Evolutionary conservation across 108 stramenopile species (phyloP), one percentile per base, ranked within the genome.

Genomic region (Cylindrotheca closterium): DNA sequence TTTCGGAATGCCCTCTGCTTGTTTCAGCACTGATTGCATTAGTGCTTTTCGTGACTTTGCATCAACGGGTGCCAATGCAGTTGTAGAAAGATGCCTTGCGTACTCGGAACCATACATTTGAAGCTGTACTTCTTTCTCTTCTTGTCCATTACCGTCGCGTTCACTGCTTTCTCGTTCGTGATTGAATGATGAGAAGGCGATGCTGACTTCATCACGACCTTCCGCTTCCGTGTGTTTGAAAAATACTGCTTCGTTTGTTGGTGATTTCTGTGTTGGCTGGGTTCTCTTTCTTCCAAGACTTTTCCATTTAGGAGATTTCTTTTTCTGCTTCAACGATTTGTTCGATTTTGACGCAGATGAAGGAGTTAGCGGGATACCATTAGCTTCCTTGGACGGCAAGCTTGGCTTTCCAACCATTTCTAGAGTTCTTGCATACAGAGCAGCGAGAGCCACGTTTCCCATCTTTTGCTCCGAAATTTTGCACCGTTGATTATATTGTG

Each of bases 81-180:
- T 82, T 10, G 74, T 65, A 10, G 88, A 88, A 24, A 94, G 55
- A 45, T 83, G 74, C 0, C 89, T 79, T 19, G 93, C 93, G 75
- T 94, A 94, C 60, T 94, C 93, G 0, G 88, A 89, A 23, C 88
- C 93, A 78, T 89, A 94, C 87, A 92, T 85, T 70, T 81, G 74
- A 1, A 87, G 75, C 25, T 42, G 7, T 42, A 15, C 10, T 15
- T 42, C 37, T 15, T 42, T 15, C 82, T 51, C 29, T 1, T 29
- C 21, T 71, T n/a, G 17, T 60, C 42, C n/a, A n/a, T n/a, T n/a
- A 10, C 37, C 37, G 15, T 42, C 37, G 37, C 37, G 37, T 15
- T 42, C 10, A 7, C 15, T 15, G 7, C 15, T 15, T 42, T 7
- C 37, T 10, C 10, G 37, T 15, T 42, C 37, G n/a, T n/a, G n/a